Evolutionary conservation across 805 yeast species (phyloP).

Genomic region (Schwanniomyces polymorphus): DNA sequence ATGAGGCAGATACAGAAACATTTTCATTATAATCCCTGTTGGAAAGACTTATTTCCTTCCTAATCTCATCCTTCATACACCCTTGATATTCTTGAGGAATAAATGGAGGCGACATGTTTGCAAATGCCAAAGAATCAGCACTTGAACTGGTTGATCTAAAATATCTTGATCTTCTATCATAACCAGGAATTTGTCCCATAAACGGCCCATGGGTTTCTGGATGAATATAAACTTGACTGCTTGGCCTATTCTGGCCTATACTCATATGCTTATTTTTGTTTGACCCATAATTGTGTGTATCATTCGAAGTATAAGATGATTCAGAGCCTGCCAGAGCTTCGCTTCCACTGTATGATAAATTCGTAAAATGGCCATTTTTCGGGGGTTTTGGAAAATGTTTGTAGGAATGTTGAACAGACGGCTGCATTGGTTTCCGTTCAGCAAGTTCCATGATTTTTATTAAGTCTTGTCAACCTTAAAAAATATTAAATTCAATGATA

Average conservation of each 20-base stretch:
- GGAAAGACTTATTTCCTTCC: neutral
- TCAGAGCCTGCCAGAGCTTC: slow-evolving; percentile 35
- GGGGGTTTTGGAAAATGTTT: neutral
- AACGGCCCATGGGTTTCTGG: neutral
- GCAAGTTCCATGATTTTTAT: neutral
- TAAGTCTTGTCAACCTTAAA: neutral
- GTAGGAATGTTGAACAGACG: neutral
- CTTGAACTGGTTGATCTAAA: neutral
- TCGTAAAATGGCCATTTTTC: neutral
- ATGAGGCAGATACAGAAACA: neutral
- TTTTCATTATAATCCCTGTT: neutral
- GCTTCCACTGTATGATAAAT: slow-evolving; percentile 23
- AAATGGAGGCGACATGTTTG: neutral
- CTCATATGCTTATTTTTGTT: neutral
- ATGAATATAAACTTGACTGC: neutral
- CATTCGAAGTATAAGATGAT: slow-evolving; percentile 29
- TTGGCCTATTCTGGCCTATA: neutral
- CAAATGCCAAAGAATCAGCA: neutral
- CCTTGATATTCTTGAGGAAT: neutral
- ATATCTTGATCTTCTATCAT: neutral
- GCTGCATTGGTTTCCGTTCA: neutral
- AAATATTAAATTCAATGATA: neutral
- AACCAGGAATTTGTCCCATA: neutral
- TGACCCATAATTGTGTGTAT: slow-evolving; percentile 8
- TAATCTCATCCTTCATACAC: neutral